Percentiles rank a stretch among this genome's conserved stretches.
Evolutionary conservation across 768 basidiomycete species (phyloP).

Genomic region (Fistulinella prunicolor): DNA sequence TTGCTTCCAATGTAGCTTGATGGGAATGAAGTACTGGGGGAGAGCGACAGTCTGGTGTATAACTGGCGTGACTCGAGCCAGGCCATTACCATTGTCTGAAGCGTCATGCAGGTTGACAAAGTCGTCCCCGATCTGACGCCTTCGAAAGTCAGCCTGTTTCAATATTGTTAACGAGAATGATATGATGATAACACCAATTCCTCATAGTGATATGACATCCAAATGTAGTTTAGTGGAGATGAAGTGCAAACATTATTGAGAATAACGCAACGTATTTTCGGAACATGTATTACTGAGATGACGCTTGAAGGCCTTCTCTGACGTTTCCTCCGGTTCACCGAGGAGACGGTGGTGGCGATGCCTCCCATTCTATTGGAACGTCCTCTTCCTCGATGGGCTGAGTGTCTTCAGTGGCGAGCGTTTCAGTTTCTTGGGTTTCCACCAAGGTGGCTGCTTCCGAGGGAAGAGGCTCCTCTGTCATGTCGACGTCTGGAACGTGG

Average conservation of each 20-base stretch:
- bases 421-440: slow-evolving; percentile 15
- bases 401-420: slow-evolving; percentile 14
- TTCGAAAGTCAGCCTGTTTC: no score
- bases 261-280: background rate
- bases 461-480: slow-evolving; percentile 14
- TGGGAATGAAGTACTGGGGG: no score
- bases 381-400: slow-evolving; percentile 31
- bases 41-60: no score
- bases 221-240: background rate
- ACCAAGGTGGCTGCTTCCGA: slow-evolving; percentile 21
- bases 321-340: background rate
- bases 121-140: no score
- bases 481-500: slow-evolving; percentile 17
- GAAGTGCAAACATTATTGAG: background rate
- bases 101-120: no score
- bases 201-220: background rate
- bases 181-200: no score
- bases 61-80: no score
- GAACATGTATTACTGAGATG: no score
- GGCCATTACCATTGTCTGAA: no score
- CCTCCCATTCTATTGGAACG: slow-evolving; percentile 31
- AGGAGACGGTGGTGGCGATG: slow-evolving; percentile 25
- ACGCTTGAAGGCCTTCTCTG: background rate
- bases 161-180: no score
- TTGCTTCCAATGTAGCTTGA: no score